Evolutionary conservation across 805 yeast species (phyloP).

Genomic region (Pichia phayaonensis): DNA sequence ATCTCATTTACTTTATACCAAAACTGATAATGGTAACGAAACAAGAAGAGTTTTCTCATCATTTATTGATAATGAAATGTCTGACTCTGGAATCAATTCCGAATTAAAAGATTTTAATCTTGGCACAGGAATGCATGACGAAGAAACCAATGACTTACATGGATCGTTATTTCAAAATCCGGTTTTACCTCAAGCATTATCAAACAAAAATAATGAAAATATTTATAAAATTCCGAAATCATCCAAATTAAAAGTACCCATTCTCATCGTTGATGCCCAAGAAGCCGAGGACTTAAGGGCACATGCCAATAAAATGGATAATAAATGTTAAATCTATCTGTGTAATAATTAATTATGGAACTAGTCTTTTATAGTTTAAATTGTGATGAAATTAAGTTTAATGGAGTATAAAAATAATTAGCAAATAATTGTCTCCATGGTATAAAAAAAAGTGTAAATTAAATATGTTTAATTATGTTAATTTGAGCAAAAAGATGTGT

Average conservation of each 20-base stretch:
- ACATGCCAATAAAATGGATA: slow-evolving; percentile 7
- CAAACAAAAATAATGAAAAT: neutral
- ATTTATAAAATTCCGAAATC: neutral
- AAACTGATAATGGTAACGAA: neutral
- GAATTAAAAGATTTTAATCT: slow-evolving; percentile 4
- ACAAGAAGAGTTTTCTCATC: slow-evolving; percentile 9
- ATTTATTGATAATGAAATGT: slow-evolving; percentile 2
- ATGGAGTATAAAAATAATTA: neutral
- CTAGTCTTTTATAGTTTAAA: neutral
- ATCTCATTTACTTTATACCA: slow-evolving; percentile 23
- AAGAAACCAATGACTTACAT: neutral
- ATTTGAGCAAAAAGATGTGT: neutral
- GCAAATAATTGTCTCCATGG: neutral
- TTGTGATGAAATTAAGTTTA: neutral
- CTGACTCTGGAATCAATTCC: slow-evolving; percentile 1
- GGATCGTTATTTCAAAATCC: slow-evolving; percentile 3
- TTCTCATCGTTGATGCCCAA: slow-evolving; percentile 22
- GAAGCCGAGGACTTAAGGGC: slow-evolving; percentile 22
- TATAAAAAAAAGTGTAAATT: neutral
- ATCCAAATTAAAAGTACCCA: slow-evolving; percentile 16
- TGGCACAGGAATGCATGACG: slow-evolving; percentile 10
- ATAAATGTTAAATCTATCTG: neutral
- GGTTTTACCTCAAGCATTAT: neutral
- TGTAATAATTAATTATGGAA: neutral
- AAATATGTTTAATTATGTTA: neutral